phyloP scores from a whole-genome alignment of 345 rosid genomes.

The Eucalyptus microcorys region DNA sequence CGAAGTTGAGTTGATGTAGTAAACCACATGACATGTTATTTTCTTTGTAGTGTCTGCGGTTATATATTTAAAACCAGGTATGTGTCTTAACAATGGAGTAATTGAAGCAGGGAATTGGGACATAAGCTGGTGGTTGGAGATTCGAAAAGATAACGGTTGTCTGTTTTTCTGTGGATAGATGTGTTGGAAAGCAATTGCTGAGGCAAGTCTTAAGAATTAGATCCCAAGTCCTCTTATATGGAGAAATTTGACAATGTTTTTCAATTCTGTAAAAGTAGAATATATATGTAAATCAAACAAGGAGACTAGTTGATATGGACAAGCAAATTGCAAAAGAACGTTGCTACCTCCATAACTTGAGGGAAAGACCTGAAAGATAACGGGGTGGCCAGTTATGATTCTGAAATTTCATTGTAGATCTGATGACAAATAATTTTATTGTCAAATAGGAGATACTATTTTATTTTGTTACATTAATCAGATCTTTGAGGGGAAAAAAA shows the following conservation, averaged over 20 bases:
- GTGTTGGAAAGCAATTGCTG: not conserved
- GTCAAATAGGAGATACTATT: not conserved
- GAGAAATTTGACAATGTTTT: accelerated
- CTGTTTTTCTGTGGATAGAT: not conserved
- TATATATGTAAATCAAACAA: not conserved
- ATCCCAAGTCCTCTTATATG: not conserved
- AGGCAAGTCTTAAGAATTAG: not conserved
- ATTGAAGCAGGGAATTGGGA: not conserved
- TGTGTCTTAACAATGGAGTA: not conserved
- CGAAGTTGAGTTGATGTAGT: too few species aligned
- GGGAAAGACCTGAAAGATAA: not conserved
- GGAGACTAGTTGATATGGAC: not conserved
- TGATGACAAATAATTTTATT: too few species aligned
- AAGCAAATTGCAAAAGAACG: not conserved
- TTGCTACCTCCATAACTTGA: not conserved
- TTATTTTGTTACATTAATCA: not conserved
- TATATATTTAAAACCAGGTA: not conserved
- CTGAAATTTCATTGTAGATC: too few species aligned
- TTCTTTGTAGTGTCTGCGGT: not conserved
- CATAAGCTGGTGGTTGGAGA: not conserved
- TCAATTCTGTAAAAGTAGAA: accelerated
- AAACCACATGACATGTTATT: not conserved
- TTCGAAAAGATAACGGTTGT: not conserved
- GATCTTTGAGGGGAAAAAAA: accelerated
- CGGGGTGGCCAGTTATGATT: too few species aligned